Conservation (phyloP, 2,329 filamentous ascomycete genomes). For the Bipolaris cookei region DNA sequence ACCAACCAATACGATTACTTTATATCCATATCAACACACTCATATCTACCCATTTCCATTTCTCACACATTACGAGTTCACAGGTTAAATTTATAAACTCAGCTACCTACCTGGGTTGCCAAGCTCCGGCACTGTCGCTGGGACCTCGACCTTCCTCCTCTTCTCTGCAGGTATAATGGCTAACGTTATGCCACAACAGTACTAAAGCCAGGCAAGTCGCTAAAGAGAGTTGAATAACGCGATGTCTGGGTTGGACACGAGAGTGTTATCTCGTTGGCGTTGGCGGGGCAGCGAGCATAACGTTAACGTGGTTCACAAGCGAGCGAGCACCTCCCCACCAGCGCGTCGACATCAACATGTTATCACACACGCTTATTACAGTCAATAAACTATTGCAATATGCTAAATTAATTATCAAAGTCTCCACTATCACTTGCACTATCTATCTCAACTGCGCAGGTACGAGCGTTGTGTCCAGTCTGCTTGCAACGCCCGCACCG, state of each 20-base stretch:
- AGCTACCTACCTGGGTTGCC: neutral
- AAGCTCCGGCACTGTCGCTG: neutral
- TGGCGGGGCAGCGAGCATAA: neutral
- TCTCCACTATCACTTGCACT: too few species aligned
- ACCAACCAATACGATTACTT: neutral
- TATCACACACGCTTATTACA: too few species aligned
- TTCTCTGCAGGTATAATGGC: neutral
- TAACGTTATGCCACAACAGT: neutral
- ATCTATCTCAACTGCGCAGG: too few species aligned
- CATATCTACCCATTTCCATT: neutral
- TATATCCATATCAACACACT: neutral
- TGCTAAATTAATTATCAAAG: too few species aligned
- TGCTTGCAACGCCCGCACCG: too few species aligned
- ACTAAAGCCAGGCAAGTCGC: neutral
- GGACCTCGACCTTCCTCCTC: neutral
- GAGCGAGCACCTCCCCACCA: too few species aligned
- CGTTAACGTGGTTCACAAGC: too few species aligned
- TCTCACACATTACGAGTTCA: neutral
- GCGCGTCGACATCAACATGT: too few species aligned
- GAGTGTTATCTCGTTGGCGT: neutral
- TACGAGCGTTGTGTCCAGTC: too few species aligned
- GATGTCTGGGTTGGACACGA: neutral
- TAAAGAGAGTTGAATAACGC: neutral
- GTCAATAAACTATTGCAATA: too few species aligned
- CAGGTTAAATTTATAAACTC: neutral